Conservation (phyloP, 2,329 filamentous ascomycete genomes). For the Camptophora hylomeconis region DNA sequence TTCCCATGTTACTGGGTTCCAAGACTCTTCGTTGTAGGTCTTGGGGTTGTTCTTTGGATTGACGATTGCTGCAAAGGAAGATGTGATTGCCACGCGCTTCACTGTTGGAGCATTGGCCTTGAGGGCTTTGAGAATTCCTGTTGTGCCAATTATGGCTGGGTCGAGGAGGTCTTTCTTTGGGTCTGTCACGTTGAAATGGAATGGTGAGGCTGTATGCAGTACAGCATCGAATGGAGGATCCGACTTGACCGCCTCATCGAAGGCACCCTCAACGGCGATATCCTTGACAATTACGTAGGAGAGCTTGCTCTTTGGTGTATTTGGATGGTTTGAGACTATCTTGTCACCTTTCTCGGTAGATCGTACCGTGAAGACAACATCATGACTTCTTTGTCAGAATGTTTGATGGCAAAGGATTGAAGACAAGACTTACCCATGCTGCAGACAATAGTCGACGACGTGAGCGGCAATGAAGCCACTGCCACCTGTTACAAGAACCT, state of each 20-base stretch:
- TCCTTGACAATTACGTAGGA: conserved; percentile 59
- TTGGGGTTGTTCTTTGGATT: conserved; percentile 28
- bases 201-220: conserved; percentile 62
- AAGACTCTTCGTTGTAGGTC: conserved; percentile 26
- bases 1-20: conserved; percentile 33
- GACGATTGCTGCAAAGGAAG: conserved; percentile 55
- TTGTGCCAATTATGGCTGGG: conserved; percentile 51
- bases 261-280: conserved; percentile 56
- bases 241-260: conserved; percentile 50
- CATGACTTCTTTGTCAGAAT: conserved; percentile 27
- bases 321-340: conserved; percentile 42
- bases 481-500: conserved; percentile 35
- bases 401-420: not conserved
- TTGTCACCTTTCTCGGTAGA: conserved; percentile 48
- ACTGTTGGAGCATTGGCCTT: conserved; percentile 51
- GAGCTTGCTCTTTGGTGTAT: conserved; percentile 41
- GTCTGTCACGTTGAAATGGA: conserved; percentile 59
- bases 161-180: conserved; percentile 49
- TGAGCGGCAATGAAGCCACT: conserved; percentile 55
- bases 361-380: conserved; percentile 50
- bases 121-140: conserved; percentile 48
- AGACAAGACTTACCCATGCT: conserved; percentile 28
- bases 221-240: conserved; percentile 58
- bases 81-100: conserved; percentile 59
- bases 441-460: conserved; percentile 45